Conservation (phyloP, 805 yeast genomes). For the Metschnikowia peoriensis region DNA sequence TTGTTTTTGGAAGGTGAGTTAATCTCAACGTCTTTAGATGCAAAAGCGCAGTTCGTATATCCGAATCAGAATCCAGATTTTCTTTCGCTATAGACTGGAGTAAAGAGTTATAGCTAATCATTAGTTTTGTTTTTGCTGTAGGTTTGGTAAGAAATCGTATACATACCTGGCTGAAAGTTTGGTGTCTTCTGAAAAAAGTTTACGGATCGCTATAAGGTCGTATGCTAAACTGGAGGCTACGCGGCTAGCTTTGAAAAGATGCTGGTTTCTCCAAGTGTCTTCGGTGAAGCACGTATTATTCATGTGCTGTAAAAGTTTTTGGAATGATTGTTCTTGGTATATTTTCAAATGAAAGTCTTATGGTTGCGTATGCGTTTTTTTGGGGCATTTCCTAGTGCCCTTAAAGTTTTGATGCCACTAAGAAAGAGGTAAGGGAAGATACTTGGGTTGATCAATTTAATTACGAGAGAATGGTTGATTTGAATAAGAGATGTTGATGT, state of each 20-base stretch:
- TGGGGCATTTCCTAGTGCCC: too few relatives aligned
- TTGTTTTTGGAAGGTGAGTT: not conserved
- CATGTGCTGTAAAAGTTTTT: not conserved
- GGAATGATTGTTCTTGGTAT: not conserved
- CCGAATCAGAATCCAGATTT: slow-evolving; percentile 4
- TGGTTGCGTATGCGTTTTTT: too few relatives aligned
- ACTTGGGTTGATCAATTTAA: too few relatives aligned
- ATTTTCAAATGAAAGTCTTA: too few relatives aligned
- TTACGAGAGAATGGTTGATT: too few relatives aligned
- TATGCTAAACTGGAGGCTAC: slow-evolving; percentile 5
- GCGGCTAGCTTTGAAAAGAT: not conserved
- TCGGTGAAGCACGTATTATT: not conserved
- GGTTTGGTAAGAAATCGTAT: not conserved
- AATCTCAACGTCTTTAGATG: slow-evolving; percentile 6
- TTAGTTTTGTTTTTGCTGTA: not conserved
- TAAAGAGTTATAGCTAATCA: slow-evolving; percentile 1
- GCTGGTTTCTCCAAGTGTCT: slow-evolving; percentile 5
- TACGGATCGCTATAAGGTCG: slow-evolving; percentile 6
- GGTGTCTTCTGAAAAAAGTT: slow-evolving; percentile 1
- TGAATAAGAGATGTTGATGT: too few relatives aligned
- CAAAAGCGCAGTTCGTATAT: slow-evolving; percentile 3
- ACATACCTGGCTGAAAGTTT: slow-evolving; percentile 4
- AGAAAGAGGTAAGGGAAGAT: too few relatives aligned
- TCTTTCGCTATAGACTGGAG: not conserved
- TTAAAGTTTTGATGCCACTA: too few relatives aligned